Base-by-base conservation (phyloP, 768 basidiomycete genomes). In the Calocybe gangraenosa region DNA sequence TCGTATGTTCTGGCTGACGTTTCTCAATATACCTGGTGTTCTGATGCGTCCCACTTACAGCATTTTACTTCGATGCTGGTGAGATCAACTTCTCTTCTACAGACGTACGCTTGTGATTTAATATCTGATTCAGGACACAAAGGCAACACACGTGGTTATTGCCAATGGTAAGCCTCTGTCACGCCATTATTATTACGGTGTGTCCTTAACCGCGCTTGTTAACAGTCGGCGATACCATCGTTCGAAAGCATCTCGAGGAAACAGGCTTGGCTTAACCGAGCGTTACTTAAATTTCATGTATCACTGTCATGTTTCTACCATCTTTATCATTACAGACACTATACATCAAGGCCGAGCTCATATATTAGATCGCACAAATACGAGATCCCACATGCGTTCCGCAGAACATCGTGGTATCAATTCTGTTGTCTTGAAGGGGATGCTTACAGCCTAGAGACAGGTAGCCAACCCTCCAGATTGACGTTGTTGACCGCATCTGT, bases 1-100 rank as follows among this genome's bases (percentile, higher is more conserved):
- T 85, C 40, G 87, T 87, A 62, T 40, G 71, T 63, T 15, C 13
- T 17, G 17, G 28, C 38, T 46, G 38, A 18, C 7, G 38, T 17
- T 32, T 4, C 31, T 56, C 44, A 47, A 57, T 35, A 46, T 47
- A 18, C 23, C 42, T n/a, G 31, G 30, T 37, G 7, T 33, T 28
- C 17, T n/a, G n/a, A n/a, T n/a, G 28, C 30, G 40, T 36, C 17
- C 46, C 32, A 35, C 18, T 11, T 28, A 25, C 49, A 84, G 83
- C 82, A 84, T 58, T 83, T 82, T 48, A 82, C 79, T 15, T 77
- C 79, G 15, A 83, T 84, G 81, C 71, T 84, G 48, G 81, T 82
- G 41, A 37, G 53, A 21, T 14, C 32, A 22, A 13, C 11, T 9
- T 39, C 7, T 15, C 31, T 11, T 28, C 25, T 5, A 28, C 25